Evolutionary conservation across 345 rosid genomes (phyloP).

Genomic region (Acer yangbiense): DNA sequence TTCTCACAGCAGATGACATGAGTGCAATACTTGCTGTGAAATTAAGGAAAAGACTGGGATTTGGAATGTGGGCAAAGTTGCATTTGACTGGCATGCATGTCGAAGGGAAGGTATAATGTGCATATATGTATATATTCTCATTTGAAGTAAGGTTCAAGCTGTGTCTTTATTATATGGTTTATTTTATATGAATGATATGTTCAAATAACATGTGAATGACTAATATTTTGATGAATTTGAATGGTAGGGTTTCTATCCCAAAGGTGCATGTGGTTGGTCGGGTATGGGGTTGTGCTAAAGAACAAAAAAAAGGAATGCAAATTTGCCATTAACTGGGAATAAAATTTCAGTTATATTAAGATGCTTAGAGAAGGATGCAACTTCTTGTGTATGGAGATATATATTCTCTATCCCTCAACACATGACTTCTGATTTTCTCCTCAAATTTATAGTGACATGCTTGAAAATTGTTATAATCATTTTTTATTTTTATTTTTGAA

Average conservation of each 20-base stretch:
- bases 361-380: background rate
- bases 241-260: background rate
- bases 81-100: conserved; percentile 95
- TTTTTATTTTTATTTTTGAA: no score
- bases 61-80: conserved; percentile 92
- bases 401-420: background rate
- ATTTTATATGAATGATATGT: background rate
- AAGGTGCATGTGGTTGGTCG: no score
- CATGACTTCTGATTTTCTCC: background rate
- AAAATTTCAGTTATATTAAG: background rate
- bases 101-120: conserved; percentile 77
- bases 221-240: conserved; percentile 1
- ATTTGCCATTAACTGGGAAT: background rate
- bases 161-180: background rate
- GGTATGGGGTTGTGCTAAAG: background rate
- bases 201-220: background rate
- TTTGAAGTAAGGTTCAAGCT: background rate
- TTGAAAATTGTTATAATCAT: no score
- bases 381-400: background rate
- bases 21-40: conserved; percentile 88
- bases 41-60: conserved; percentile 82
- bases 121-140: background rate
- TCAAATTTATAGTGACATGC: background rate
- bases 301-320: background rate
- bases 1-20: conserved; percentile 94